Evolutionary conservation across 2,329 filamentous ascomycete species (phyloP).

Genomic region (Cladosporium sp.): DNA sequence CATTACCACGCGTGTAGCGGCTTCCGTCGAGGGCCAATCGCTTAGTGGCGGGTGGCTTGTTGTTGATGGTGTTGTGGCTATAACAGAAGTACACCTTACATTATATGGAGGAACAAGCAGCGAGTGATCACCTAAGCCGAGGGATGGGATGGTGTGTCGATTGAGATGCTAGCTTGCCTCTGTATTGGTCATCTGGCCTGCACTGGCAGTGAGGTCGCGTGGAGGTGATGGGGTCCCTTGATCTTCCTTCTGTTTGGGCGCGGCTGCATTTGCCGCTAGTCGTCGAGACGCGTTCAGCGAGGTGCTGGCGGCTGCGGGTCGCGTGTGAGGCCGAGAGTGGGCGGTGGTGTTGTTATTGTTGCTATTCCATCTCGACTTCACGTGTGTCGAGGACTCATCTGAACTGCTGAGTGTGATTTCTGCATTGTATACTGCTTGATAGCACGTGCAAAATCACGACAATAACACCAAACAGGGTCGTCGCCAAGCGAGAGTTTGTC

Average conservation of each 20-base stretch:
- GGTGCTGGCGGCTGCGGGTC: neutral
- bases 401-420: neutral
- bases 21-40: neutral
- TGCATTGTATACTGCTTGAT: neutral
- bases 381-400: neutral
- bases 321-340: neutral
- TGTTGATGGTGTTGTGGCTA: neutral
- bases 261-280: conserved; percentile 5
- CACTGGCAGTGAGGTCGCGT: neutral
- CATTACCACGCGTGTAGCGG: neutral
- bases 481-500: conserved; percentile 1
- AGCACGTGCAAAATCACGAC: neutral
- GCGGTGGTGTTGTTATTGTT: conserved; percentile 5
- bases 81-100: neutral
- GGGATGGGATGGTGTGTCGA: neutral
- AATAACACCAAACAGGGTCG: neutral
- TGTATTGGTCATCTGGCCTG: neutral
- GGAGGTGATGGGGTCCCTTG: neutral
- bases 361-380: neutral
- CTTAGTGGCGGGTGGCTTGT: conserved; percentile 1
- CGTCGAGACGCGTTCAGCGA: conserved; percentile 1
- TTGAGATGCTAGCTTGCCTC: neutral
- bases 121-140: neutral
- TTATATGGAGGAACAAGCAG: neutral
- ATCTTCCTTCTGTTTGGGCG: neutral